Evolutionary conservation across 2,329 filamentous ascomycete species (phyloP), one percentile per base, ranked within the genome.

Genomic region (Penicillium sclerotigenum): DNA sequence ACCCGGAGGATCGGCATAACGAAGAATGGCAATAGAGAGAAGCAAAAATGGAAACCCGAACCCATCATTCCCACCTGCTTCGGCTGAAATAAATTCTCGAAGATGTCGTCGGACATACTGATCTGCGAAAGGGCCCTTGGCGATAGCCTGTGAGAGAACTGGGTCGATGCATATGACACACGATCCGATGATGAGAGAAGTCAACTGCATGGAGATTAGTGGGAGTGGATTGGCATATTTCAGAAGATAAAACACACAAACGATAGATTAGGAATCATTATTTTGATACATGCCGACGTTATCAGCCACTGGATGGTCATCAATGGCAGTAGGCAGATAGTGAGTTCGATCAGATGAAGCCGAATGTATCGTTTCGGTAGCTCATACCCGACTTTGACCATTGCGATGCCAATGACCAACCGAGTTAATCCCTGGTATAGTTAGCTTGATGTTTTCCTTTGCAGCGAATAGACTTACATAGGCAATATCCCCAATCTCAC

Each of bases 271-370:
- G 83, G 83, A 2, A 86, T 73, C 11, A 79, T 80, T 6, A 80
- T 73, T 31, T 83, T 68, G 41, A 87, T 77, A 58, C 83, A 86
- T 2, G 77, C 73, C 0, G 81, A 82, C 0, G 83, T 85, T 60
- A 73, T 77, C 7, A 87, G 66, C 84, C 84, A 87, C 79, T 84
- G 84, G 49, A 84, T 71, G 1, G 82, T 81, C 84, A 86, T 86
- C 59, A 85, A 74, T 2, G 83, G 83, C 7, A 86, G 62, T 6
- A 87, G 72, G 41, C 79, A 81, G 9, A 86, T 75, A 5, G 76
- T 68, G 69, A 86, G 77, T 54, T 84, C 82, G 54, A 78, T 80
- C 72, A 79, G 81, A 2, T 77, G 78, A 2, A 69, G 65, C 54
- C 69, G 68, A 38, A 79, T 71, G 66, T 86, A 87, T 64, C 78